Base-by-base conservation (phyloP, 176 grass and related monocot species). In the Phoenix dactylifera region DNA sequence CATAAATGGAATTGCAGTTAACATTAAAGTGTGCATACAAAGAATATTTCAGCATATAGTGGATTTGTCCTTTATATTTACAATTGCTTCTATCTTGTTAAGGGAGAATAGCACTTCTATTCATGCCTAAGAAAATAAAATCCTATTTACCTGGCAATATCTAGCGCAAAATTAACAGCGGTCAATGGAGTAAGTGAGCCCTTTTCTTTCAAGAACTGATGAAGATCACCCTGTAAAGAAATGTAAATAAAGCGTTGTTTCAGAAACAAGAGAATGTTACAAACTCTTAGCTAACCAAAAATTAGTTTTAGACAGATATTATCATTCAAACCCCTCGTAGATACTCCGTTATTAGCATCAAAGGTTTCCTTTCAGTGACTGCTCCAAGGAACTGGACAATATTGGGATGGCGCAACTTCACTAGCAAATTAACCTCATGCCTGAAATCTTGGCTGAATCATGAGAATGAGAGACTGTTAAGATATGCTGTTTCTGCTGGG, bases 331-430 rank as follows among this genome's bases (percentile, higher is more conserved):
- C 94, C 76, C 88, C 94, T 81, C 94, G 82, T 4, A 98, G 55
- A 63, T 88, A 98, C 57, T 98, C 94, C 2, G 94, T 98, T 23
- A 98, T 49, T 64, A 98, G 88, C 94, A 98, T 93, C 54, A 98
- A 71, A 65, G 94, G 94, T 57, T 93, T 98, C 66, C 74, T 98
- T 68, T 98, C 94, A 10, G 94, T 98, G 22, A 92, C 94, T 70
- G 94, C 94, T 66, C 94, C 94, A 81, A 98, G 94, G 73, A 98
- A 98, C 69, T 98, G 94, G 48, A 98, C 94, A 71, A 98, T 83
- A 79, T 98, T 98, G 72, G 94, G 94, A 89, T 98, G 94, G 30
- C 94, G 83, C 66, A 98, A 71, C 71, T 98, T 98, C 73, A 98
- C 89, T 3, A 98, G 79, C 67, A 98, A 76, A 67, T 92, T 98